phyloP scores from a whole-genome alignment of 805 yeast genomes.

The Ogataea nakhonphanomensis region DNA sequence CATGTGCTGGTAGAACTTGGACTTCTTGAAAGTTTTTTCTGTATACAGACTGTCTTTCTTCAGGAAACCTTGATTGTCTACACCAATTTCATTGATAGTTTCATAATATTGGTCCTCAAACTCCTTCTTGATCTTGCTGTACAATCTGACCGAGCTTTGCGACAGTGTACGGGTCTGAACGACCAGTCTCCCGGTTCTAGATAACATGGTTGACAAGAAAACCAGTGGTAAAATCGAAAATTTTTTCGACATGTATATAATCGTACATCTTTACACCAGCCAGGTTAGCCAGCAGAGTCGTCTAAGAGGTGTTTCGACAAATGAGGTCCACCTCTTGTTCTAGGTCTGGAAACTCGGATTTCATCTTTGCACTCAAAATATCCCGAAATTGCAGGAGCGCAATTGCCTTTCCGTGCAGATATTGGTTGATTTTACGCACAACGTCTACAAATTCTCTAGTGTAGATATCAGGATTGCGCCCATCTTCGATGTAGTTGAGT shows the following conservation, averaged over 20 bases:
- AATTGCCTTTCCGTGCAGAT: conserved; percentile 75
- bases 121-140: neutral
- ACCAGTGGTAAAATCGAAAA: conserved; percentile 4
- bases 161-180: neutral
- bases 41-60: conserved; percentile 18
- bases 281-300: neutral
- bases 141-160: neutral
- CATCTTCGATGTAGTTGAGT: conserved; percentile 89
- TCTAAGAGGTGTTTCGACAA: conserved; percentile 21
- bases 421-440: conserved; percentile 85
- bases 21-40: conserved; percentile 21
- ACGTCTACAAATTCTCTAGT: conserved; percentile 96
- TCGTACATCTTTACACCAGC: conserved; percentile 8
- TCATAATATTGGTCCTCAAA: conserved; percentile 2
- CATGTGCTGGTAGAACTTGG: conserved; percentile 22
- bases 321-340: conserved; percentile 55
- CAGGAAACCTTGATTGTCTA: conserved; percentile 26
- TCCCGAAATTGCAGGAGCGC: conserved; percentile 57
- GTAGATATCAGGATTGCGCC: conserved; percentile 94
- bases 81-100: conserved; percentile 14
- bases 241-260: conserved; percentile 2
- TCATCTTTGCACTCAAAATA: conserved; percentile 64
- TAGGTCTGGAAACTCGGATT: conserved; percentile 77
- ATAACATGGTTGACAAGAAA: conserved; percentile 6
- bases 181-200: conserved; percentile 1